These are phyloP conservation scores for Eimeria tenella DNA, from an alignment of 169 alveolate genomes.

Conservation along the genomic window DNA sequence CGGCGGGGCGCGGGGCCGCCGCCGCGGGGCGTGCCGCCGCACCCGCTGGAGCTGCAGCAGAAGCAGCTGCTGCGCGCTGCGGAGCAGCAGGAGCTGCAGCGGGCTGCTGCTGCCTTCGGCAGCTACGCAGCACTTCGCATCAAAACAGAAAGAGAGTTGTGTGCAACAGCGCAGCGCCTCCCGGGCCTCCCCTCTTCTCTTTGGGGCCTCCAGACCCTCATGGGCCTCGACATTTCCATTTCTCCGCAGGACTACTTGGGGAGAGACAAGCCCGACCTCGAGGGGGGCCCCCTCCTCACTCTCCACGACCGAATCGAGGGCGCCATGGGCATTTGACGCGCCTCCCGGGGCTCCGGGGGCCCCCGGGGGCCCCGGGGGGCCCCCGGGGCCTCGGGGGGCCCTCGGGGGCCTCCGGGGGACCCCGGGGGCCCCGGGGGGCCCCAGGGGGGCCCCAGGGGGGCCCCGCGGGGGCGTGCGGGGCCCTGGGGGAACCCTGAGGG, in stretches of 20 bases:
- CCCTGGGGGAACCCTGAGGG: no score
- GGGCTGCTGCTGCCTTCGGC: conserved; percentile 60
- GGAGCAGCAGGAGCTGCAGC: conserved; percentile 54
- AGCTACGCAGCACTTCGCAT: conserved; percentile 52
- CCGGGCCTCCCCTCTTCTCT: conserved; percentile 78
- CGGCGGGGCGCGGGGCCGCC: conserved; percentile 35
- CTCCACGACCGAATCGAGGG: conserved; percentile 53
- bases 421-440: no score
- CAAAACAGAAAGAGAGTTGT: conserved; percentile 57
- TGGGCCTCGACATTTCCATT: conserved; percentile 72
- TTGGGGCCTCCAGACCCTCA: conserved; percentile 62
- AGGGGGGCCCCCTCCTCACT: conserved; percentile 45
- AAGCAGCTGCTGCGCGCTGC: conserved; percentile 14
- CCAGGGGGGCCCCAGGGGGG: no score
- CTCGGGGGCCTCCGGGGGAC: no score
- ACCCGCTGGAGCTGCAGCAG: conserved; percentile 71
- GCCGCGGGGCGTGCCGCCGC: background rate
- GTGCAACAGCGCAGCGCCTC: conserved; percentile 72
- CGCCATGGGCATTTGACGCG: conserved; percentile 20
- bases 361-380: no score
- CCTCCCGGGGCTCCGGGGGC: no score
- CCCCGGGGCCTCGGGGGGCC: no score
- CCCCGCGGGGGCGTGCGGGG: no score
- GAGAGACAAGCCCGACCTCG: conserved; percentile 55
- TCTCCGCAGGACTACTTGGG: conserved; percentile 14